Evolutionary conservation across 495 filamentous ascomycete genomes (phyloP).

Genomic region (Corynascus novoguineensis): DNA sequence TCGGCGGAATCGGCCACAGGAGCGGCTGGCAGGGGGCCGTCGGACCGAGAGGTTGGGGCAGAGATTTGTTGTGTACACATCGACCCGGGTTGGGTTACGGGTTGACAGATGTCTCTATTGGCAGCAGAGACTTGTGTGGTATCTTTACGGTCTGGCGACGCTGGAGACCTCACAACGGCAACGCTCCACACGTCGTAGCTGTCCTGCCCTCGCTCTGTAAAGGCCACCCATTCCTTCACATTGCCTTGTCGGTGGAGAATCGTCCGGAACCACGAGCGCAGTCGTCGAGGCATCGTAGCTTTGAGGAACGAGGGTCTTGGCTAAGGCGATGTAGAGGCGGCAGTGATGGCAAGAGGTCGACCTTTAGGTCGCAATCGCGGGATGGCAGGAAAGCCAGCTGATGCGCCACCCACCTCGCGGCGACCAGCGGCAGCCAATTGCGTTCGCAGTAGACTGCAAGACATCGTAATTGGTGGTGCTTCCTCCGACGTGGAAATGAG

Average conservation of each 20-base stretch:
- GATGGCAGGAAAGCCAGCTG: not conserved
- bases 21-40: not conserved
- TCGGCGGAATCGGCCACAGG: not conserved
- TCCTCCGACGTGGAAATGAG: not conserved
- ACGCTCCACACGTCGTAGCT: no score
- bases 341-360: not conserved
- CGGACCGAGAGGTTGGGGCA: not conserved
- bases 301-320: not conserved
- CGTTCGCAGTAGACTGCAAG: not conserved
- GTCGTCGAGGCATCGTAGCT: not conserved
- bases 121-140: not conserved
- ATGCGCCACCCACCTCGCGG: not conserved
- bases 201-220: no score
- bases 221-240: not conserved
- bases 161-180: not conserved
- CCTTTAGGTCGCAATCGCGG: not conserved
- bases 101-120: not conserved
- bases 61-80: no score
- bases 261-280: not conserved
- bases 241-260: not conserved
- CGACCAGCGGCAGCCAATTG: not conserved
- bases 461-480: not conserved
- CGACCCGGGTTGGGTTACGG: no score
- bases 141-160: not conserved
- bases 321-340: not conserved